These are phyloP conservation scores for Termitomyces bulborhizus DNA, from an alignment of 768 basidiomycete species.

Conservation along the genomic window DNA sequence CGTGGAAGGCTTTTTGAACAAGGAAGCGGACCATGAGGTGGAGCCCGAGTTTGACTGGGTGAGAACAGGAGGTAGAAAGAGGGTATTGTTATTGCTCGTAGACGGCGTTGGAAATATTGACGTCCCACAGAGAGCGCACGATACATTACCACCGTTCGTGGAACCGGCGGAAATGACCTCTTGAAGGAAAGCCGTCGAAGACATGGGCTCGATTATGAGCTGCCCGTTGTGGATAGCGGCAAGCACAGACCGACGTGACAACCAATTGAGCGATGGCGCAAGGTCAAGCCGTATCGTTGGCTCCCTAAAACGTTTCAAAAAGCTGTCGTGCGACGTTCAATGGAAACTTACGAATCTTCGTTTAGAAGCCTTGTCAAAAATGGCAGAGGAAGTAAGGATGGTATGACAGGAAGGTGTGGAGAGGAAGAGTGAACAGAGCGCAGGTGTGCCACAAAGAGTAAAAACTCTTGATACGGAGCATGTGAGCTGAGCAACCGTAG, in stretches of 20 bases:
- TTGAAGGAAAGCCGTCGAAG: conserved; percentile 51
- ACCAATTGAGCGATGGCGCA: conserved; percentile 92
- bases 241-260: conserved; percentile 80
- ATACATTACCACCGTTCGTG: conserved; percentile 42
- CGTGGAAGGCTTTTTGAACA: conserved; percentile 47
- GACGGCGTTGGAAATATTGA: conserved; percentile 39
- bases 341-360: conserved; percentile 76
- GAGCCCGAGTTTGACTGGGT: conserved; percentile 25
- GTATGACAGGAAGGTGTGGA: conserved; percentile 57
- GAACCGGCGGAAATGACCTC: conserved; percentile 46
- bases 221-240: conserved; percentile 84
- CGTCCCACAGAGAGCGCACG: conserved; percentile 77
- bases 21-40: conserved; percentile 46
- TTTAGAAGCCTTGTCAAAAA: conserved; percentile 68
- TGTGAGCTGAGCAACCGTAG: conserved; percentile 60
- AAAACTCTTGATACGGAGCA: conserved; percentile 74
- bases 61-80: conserved; percentile 25
- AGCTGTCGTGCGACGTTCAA: conserved; percentile 7
- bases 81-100: conserved; percentile 16
- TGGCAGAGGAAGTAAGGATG: conserved; percentile 69
- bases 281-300: conserved; percentile 88
- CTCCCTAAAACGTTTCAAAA: conserved; percentile 47
- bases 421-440: conserved; percentile 62
- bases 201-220: conserved; percentile 82
- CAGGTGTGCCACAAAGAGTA: conserved; percentile 71